These are phyloP conservation scores for Cytospora chrysosperma DNA, from an alignment of 2,329 filamentous ascomycete species.

Conservation along the genomic window DNA sequence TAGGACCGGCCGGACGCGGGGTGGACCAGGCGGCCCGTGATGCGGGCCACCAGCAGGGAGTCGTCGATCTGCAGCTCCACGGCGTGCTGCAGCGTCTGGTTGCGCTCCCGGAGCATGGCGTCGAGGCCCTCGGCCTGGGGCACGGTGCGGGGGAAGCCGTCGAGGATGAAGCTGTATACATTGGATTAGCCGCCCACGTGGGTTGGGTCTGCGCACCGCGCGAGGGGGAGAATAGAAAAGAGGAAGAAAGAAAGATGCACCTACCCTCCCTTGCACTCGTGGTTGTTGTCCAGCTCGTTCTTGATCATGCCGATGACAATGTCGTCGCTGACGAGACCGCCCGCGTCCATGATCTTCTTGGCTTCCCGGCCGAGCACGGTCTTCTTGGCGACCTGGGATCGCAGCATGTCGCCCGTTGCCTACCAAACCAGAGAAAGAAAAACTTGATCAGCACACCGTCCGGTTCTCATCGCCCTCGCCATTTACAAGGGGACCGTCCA, in stretches of 20 bases:
- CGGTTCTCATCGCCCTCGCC: neutral
- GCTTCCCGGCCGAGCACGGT: slow-evolving; percentile 90
- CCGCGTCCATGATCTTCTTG: slow-evolving; percentile 99
- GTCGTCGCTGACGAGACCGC: slow-evolving; percentile 95
- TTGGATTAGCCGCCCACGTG: too few species aligned
- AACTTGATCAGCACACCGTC: neutral
- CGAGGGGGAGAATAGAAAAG: too few species aligned
- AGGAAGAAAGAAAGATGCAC: slow-evolving; percentile 29
- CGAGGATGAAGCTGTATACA: slow-evolving; percentile 90
- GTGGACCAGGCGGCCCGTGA: slow-evolving; percentile 94
- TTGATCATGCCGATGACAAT: slow-evolving; percentile 99
- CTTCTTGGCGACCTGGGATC: slow-evolving; percentile 97
- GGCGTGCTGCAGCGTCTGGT: slow-evolving; percentile 88
- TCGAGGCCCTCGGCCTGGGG: slow-evolving; percentile 94
- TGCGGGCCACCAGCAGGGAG: slow-evolving; percentile 85
- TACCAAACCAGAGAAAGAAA: too few species aligned
- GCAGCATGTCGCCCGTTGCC: slow-evolving; percentile 99
- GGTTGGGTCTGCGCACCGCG: too few species aligned
- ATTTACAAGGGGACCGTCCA: neutral
- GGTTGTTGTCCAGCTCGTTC: slow-evolving; percentile 89
- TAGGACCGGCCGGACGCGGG: slow-evolving; percentile 95
- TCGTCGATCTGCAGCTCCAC: slow-evolving; percentile 98
- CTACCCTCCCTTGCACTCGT: slow-evolving; percentile 95
- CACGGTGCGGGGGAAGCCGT: slow-evolving; percentile 96
- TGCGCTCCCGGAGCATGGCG: slow-evolving; percentile 76